These are phyloP conservation scores for Pinus albicaulis DNA, from an alignment of 75 land plant species.

Conservation along the genomic window DNA sequence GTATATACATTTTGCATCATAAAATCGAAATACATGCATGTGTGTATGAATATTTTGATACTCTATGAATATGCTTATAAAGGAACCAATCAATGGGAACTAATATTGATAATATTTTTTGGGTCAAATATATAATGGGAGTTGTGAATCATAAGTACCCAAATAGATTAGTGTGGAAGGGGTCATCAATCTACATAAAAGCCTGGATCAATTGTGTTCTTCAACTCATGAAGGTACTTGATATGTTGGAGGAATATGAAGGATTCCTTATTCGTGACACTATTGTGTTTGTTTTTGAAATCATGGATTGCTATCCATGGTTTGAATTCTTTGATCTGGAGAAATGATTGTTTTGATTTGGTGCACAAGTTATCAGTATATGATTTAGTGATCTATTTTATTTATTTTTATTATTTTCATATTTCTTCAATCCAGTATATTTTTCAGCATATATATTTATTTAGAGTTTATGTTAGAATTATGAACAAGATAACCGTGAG, in stretches of 20 bases:
- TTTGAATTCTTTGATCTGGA: slow-evolving; percentile 97
- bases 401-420: no score
- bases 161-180: slow-evolving; percentile 89
- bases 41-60: slow-evolving; percentile 98
- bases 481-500: no score
- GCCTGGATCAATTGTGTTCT: slow-evolving; percentile 99
- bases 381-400: no score
- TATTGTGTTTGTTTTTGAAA: slow-evolving; percentile 92
- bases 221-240: slow-evolving; percentile 99
- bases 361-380: no score
- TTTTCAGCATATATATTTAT: no score
- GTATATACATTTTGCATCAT: not conserved
- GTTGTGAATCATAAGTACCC: slow-evolving; percentile 92
- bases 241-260: slow-evolving; percentile 91
- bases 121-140: slow-evolving; percentile 97
- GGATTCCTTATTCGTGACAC: slow-evolving; percentile 95
- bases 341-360: slow-evolving; percentile 37
- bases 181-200: slow-evolving; percentile 96
- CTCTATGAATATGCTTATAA: slow-evolving; percentile 92
- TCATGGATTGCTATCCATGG: slow-evolving; percentile 98
- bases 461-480: no score
- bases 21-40: slow-evolving; percentile 40
- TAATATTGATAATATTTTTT: slow-evolving; percentile 90
- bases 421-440: no score
- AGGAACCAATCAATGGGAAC: slow-evolving; percentile 89